phyloP scores from a whole-genome alignment of 2,329 filamentous ascomycete species.

The Aaosphaeria arxii region DNA sequence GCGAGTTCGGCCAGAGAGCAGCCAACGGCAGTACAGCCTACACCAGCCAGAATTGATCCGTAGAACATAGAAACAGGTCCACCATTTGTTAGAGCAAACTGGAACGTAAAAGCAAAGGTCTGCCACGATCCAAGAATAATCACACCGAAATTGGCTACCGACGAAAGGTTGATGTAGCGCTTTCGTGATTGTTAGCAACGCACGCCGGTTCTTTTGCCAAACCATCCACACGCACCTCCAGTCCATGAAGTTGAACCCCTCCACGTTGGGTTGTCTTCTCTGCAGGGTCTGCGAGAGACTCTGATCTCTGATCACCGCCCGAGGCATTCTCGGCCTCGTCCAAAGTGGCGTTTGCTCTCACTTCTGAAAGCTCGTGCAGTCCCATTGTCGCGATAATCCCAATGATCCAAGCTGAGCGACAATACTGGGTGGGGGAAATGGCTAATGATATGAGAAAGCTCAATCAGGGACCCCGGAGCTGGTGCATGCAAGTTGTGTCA shows the following conservation, averaged over 20 bases:
- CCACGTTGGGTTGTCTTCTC: neutral
- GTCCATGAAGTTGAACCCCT: neutral
- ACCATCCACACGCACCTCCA: conserved; percentile 1
- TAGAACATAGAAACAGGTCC: conserved; percentile 28
- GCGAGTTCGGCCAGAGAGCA: conserved; percentile 31
- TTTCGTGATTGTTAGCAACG: neutral
- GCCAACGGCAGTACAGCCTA: conserved; percentile 26
- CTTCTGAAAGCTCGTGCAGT: conserved; percentile 5
- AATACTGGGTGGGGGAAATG: neutral
- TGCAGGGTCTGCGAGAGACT: neutral
- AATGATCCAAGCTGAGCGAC: neutral
- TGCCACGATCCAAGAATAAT: conserved; percentile 24
- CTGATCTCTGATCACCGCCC: conserved; percentile 6
- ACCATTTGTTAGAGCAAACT: conserved; percentile 26
- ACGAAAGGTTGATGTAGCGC: conserved; percentile 25
- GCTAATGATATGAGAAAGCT: neutral
- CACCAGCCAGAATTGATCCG: conserved; percentile 22
- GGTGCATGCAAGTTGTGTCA: neutral
- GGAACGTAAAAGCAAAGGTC: conserved; percentile 22
- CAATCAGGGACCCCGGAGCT: neutral
- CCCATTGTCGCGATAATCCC: conserved; percentile 8
- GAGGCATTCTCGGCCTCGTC: conserved; percentile 13
- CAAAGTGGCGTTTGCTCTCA: conserved; percentile 9
- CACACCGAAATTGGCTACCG: conserved; percentile 21
- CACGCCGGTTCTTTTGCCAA: neutral